phyloP scores from a whole-genome alignment of 345 rosid genomes.

The Crucihimalaya himalaica region DNA sequence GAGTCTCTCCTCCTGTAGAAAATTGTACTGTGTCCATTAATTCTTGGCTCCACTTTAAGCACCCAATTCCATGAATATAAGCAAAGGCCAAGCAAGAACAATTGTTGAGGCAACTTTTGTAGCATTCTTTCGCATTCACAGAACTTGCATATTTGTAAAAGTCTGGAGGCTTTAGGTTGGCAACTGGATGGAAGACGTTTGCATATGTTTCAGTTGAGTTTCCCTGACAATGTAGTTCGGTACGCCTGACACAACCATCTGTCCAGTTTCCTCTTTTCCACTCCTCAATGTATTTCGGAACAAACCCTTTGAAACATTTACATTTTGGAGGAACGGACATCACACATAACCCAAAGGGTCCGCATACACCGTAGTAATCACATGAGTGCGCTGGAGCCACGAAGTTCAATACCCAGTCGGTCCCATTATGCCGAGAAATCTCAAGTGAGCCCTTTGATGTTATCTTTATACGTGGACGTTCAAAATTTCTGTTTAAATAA shows the following conservation, averaged over 20 bases:
- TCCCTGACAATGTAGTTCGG: constrained; percentile 14
- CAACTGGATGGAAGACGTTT: constrained; percentile 2
- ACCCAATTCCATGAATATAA: constrained; percentile 24
- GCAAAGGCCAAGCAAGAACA: constrained; percentile 41
- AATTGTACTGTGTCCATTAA: constrained; percentile 21
- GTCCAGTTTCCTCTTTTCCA: constrained; percentile 34
- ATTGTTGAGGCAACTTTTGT: constrained; percentile 18
- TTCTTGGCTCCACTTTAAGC: constrained; percentile 19
- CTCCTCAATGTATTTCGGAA: constrained; percentile 18
- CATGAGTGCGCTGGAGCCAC: background rate
- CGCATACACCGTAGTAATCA: constrained; percentile 14
- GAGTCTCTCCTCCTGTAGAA: background rate
- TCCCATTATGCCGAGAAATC: background rate
- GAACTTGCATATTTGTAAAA: background rate
- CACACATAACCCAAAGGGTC: constrained; percentile 33
- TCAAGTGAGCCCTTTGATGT: constrained; percentile 17
- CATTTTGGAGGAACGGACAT: background rate
- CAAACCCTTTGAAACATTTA: constrained; percentile 34
- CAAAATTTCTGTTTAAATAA: background rate
- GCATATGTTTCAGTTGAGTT: background rate
- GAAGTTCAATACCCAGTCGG: background rate
- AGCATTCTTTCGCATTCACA: background rate
- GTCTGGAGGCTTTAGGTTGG: constrained; percentile 32
- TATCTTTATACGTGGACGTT: background rate
- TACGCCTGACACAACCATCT: constrained; percentile 31